Conservation (phyloP, 768 basidiomycete species). For the Lactarius indigo region DNA sequence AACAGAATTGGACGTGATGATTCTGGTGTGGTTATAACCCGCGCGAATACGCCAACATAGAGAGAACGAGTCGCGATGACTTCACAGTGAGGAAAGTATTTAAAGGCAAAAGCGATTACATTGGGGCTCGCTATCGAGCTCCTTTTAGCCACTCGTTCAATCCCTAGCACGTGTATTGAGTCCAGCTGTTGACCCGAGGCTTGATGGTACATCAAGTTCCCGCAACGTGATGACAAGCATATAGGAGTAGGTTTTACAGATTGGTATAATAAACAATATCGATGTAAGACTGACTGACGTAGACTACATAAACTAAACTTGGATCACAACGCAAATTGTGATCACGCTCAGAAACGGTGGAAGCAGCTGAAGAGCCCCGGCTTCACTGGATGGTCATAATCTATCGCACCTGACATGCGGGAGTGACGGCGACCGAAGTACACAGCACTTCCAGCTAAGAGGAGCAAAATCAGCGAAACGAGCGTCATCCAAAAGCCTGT, state of each 20-base stretch:
- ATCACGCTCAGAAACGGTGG: neutral
- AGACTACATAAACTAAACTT: neutral
- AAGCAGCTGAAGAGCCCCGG: conserved; percentile 9
- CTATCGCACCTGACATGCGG: conserved; percentile 20
- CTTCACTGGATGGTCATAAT: conserved; percentile 8
- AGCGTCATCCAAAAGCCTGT: conserved; percentile 25
- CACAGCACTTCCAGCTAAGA: conserved; percentile 14
- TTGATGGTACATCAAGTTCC: neutral
- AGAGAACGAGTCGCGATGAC: too few relatives aligned
- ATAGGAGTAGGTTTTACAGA: neutral
- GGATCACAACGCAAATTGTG: neutral
- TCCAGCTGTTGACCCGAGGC: too few relatives aligned
- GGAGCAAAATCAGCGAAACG: conserved; percentile 19
- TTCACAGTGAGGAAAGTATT: too few relatives aligned
- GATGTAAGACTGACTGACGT: neutral
- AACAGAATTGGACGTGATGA: too few relatives aligned
- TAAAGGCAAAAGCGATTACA: too few relatives aligned
- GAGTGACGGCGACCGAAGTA: conserved; percentile 22
- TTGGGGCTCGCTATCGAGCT: too few relatives aligned
- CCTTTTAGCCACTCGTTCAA: too few relatives aligned
- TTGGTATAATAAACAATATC: neutral
- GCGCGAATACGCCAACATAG: too few relatives aligned
- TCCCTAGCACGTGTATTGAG: too few relatives aligned
- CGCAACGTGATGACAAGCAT: neutral
- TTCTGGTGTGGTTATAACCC: too few relatives aligned